A percentile compares a stretch with the other conserved stretches of the same genome.
Evolutionary conservation across 495 filamentous ascomycete species (phyloP).

Genomic region (Penicillium goetzii): DNA sequence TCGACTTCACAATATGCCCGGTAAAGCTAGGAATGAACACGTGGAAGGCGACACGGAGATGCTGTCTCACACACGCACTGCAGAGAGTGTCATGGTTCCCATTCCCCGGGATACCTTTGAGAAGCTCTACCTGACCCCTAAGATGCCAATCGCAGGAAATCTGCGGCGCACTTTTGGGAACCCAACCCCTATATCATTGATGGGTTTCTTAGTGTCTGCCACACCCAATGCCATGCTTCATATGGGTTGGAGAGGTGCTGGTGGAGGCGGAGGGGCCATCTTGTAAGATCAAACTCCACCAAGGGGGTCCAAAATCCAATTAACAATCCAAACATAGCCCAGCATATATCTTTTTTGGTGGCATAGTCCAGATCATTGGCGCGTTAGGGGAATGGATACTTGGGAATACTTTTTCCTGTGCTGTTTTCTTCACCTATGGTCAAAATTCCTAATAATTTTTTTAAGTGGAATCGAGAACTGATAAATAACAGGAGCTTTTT

Average conservation of each 20-base stretch:
- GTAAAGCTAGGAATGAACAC: too few species aligned
- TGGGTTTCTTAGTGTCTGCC: slow-evolving; percentile 67
- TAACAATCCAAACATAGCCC: slow-evolving; percentile 28
- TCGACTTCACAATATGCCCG: too few species aligned
- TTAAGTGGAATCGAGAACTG: too few species aligned
- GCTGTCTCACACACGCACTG: slow-evolving; percentile 38
- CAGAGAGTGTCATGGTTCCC: slow-evolving; percentile 41
- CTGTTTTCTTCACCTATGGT: neutral
- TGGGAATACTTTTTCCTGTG: neutral
- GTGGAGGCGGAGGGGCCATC: slow-evolving; percentile 63
- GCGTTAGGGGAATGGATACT: slow-evolving; percentile 21
- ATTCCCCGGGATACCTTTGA: slow-evolving; percentile 66
- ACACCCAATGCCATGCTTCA: slow-evolving; percentile 65
- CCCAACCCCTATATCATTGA: slow-evolving; percentile 71
- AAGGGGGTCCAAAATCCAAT: neutral
- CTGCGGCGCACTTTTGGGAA: slow-evolving; percentile 59
- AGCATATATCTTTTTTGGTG: slow-evolving; percentile 70
- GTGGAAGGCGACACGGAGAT: slow-evolving; percentile 11
- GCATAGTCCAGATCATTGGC: slow-evolving; percentile 65
- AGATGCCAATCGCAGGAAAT: slow-evolving; percentile 46
- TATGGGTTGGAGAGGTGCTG: slow-evolving; percentile 73
- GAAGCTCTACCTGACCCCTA: slow-evolving; percentile 71
- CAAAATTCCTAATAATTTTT: neutral
- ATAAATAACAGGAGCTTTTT: too few species aligned
- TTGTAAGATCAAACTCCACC: slow-evolving; percentile 36